Evolutionary conservation across 441 rosid species (phyloP).

Genomic region (Aquilaria agallochum): DNA sequence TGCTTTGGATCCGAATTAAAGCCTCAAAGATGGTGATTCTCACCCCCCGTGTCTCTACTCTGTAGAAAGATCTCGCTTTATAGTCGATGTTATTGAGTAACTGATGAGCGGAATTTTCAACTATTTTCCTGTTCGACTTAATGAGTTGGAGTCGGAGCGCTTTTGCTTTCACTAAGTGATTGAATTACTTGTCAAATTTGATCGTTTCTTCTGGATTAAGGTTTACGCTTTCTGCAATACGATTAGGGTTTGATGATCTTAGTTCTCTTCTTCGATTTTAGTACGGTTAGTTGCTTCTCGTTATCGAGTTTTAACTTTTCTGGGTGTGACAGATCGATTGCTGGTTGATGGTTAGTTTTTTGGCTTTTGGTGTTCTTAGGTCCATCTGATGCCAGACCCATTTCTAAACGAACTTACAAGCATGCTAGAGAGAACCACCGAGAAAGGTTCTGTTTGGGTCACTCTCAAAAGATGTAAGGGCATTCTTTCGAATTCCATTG

Average conservation of each 20-base stretch:
- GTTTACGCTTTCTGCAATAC: too few relatives aligned
- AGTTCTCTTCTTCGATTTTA: neutral
- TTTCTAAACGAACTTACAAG: slow-evolving; percentile 84
- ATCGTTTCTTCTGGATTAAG: too few relatives aligned
- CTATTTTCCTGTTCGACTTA: too few relatives aligned
- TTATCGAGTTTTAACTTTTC: slow-evolving; percentile 2
- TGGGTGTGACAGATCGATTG: too few relatives aligned
- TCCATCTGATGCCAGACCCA: slow-evolving; percentile 70
- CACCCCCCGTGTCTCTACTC: neutral
- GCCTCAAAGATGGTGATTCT: slow-evolving; percentile 31
- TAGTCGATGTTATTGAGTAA: too few relatives aligned
- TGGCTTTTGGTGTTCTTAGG: slow-evolving; percentile 31
- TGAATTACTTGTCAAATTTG: neutral
- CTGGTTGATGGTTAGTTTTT: too few relatives aligned
- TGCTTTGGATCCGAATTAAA: slow-evolving; percentile 5
- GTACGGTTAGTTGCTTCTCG: neutral
- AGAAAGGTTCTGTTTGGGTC: slow-evolving; percentile 87
- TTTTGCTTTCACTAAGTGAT: neutral
- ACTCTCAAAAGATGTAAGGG: slow-evolving; percentile 77
- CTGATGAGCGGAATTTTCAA: too few relatives aligned
- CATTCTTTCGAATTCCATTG: neutral
- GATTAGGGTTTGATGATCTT: neutral
- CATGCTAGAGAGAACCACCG: slow-evolving; percentile 81
- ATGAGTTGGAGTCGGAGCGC: too few relatives aligned
- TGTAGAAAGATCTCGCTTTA: too few relatives aligned